Evolutionary conservation across 495 filamentous ascomycete genomes (phyloP).

Genomic region (Aspergillus homomorphus): DNA sequence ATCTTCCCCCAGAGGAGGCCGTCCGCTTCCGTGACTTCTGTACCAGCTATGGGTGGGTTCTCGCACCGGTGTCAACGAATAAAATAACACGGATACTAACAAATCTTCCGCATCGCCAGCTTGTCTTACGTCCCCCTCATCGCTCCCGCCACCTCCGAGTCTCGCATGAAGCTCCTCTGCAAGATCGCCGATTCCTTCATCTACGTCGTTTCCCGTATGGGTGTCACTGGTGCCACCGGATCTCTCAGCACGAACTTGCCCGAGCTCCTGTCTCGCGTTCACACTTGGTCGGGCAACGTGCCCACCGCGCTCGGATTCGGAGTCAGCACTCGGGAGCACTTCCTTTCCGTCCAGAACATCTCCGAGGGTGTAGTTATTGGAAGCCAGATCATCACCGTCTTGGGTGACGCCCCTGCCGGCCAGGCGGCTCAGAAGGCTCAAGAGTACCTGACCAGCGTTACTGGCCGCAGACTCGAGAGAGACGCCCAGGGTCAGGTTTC

Average conservation of each 20-base stretch:
- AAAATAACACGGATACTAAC: conserved; percentile 4
- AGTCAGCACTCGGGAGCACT: conserved; percentile 93
- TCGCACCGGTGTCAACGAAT: background rate
- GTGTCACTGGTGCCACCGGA: conserved; percentile 88
- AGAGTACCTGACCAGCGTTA: conserved; percentile 81
- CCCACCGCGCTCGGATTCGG: conserved; percentile 93
- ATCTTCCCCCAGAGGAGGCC: conserved; percentile 91
- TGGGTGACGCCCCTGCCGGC: conserved; percentile 67
- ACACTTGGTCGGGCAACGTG: conserved; percentile 83
- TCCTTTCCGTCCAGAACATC: conserved; percentile 74
- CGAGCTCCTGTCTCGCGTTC: conserved; percentile 78
- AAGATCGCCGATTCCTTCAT: conserved; percentile 98
- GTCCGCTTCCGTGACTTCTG: conserved; percentile 86
- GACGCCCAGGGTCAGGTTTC: conserved; percentile 35
- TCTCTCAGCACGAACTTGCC: conserved; percentile 75
- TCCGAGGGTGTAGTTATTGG: conserved; percentile 98
- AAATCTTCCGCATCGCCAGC: conserved; percentile 33
- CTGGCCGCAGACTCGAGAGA: conserved; percentile 54
- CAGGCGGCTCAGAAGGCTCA: conserved; percentile 71
- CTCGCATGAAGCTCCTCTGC: conserved; percentile 91
- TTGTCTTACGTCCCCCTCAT: conserved; percentile 95
- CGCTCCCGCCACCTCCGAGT: conserved; percentile 87
- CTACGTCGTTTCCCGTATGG: conserved; percentile 98
- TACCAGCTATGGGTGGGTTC: conserved; percentile 63
- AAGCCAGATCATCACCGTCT: conserved; percentile 80